Percentiles rank a stretch among this genome's conserved stretches.
Evolutionary conservation across 176 grass and related monocot genomes (phyloP).

Genomic region (Lolium multiflorum): DNA sequence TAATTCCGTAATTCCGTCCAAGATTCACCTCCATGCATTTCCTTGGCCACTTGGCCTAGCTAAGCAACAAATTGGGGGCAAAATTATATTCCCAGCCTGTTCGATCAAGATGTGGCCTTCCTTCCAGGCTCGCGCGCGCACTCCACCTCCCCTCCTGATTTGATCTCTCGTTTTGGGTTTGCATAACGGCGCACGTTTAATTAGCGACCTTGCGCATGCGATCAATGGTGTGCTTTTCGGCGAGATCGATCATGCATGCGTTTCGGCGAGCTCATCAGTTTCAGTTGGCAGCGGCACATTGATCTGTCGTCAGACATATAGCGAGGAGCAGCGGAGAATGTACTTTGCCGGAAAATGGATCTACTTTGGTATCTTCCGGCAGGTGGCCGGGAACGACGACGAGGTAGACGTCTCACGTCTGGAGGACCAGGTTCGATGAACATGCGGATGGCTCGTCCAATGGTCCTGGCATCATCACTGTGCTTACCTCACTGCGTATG

Average conservation of each 20-base stretch:
- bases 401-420: no score
- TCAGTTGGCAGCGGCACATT: constrained; percentile 10
- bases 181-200: constrained; percentile 13
- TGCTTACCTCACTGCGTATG: constrained; percentile 10
- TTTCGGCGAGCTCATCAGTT: background rate
- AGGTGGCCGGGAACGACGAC: no score
- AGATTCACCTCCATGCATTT: background rate
- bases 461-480: background rate
- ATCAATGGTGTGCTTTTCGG: background rate
- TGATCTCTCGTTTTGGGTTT: constrained; percentile 2
- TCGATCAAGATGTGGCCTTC: background rate
- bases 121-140: background rate
- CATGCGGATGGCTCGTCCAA: background rate
- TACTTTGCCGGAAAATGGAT: background rate
- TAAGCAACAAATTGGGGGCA: no score
- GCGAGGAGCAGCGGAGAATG: background rate
- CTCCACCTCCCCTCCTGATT: background rate
- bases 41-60: no score
- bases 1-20: background rate
- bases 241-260: background rate
- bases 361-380: background rate
- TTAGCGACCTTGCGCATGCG: no score
- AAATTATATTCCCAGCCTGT: no score
- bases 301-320: background rate
- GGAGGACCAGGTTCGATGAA: background rate